Evolutionary conservation across 2,329 filamentous ascomycete species (phyloP).

Genomic region (Fusarium chaquense): DNA sequence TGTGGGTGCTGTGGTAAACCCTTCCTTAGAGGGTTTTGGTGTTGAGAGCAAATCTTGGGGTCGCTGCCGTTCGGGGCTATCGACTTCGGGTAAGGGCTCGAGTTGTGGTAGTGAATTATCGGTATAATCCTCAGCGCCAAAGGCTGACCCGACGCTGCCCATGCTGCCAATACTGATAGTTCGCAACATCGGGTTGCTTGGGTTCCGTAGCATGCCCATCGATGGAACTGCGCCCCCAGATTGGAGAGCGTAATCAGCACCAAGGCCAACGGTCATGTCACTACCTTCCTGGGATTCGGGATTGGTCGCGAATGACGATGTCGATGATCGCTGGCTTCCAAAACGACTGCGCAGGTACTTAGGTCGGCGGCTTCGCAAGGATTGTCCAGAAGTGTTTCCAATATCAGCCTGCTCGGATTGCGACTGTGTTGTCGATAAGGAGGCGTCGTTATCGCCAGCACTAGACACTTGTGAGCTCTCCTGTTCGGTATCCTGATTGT

Average conservation of each 20-base stretch:
- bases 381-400: conserved; percentile 60
- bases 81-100: conserved; percentile 63
- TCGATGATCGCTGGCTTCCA: conserved; percentile 70
- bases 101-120: conserved; percentile 61
- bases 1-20: conserved; percentile 73
- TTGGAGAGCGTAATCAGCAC: conserved; percentile 84
- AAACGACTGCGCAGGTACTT: conserved; percentile 70
- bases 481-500: conserved; percentile 43
- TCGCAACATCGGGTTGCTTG: conserved; percentile 72
- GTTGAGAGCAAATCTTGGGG: conserved; percentile 71
- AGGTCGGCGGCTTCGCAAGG: conserved; percentile 63
- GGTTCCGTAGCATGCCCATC: conserved; percentile 61
- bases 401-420: conserved; percentile 55
- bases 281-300: conserved; percentile 71
- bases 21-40: conserved; percentile 71
- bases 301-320: conserved; percentile 69
- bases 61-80: conserved; percentile 55
- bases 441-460: conserved; percentile 47
- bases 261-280: conserved; percentile 75
- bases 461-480: conserved; percentile 51
- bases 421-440: conserved; percentile 51
- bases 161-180: conserved; percentile 90
- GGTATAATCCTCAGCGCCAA: conserved; percentile 70
- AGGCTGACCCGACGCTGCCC: conserved; percentile 82
- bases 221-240: conserved; percentile 80